Percentiles rank a stretch among this genome's conserved stretches.
Conservation (phyloP, 257 asterid species). For the Marsdenia floribunda region DNA sequence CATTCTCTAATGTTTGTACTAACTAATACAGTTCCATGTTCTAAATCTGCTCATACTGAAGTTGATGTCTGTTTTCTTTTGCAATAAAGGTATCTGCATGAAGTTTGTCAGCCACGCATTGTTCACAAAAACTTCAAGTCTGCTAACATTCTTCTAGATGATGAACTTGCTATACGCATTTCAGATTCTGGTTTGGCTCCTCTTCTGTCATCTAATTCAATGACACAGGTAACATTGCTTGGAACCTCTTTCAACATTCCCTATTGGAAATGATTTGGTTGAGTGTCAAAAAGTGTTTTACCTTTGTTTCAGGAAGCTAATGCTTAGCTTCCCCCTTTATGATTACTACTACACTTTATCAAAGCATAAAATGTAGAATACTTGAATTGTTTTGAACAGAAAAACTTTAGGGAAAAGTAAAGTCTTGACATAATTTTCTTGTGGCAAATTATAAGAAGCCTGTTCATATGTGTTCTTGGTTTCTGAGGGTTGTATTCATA, state of each 20-base stretch:
- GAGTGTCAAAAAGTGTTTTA: background rate
- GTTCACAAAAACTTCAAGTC: slow-evolving; percentile 80
- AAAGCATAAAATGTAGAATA: background rate
- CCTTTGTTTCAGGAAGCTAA: background rate
- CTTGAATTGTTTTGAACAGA: background rate
- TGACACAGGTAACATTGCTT: slow-evolving; percentile 42
- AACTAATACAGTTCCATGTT: background rate
- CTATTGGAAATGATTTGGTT: background rate
- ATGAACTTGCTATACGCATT: slow-evolving; percentile 55
- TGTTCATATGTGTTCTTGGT: background rate
- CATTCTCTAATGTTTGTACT: background rate
- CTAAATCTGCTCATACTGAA: slow-evolving; percentile 8
- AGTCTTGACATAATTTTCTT: background rate
- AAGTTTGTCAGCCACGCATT: slow-evolving; percentile 60
- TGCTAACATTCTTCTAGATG: slow-evolving; percentile 64
- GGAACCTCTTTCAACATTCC: background rate
- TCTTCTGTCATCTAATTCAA: slow-evolving; percentile 50
- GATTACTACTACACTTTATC: background rate
- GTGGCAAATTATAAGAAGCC: background rate
- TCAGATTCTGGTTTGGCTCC: slow-evolving; percentile 83
- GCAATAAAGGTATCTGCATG: slow-evolving; percentile 76
- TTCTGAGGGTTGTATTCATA: background rate
- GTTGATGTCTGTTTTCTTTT: slow-evolving; percentile 20
- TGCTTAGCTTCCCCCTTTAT: background rate
- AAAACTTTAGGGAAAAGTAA: too few species aligned